A percentile compares a stretch with the other conserved stretches of the same genome.
These are phyloP conservation scores for Populus nigra DNA, from an alignment of 345 rosid genomes.

Conservation along the genomic window DNA sequence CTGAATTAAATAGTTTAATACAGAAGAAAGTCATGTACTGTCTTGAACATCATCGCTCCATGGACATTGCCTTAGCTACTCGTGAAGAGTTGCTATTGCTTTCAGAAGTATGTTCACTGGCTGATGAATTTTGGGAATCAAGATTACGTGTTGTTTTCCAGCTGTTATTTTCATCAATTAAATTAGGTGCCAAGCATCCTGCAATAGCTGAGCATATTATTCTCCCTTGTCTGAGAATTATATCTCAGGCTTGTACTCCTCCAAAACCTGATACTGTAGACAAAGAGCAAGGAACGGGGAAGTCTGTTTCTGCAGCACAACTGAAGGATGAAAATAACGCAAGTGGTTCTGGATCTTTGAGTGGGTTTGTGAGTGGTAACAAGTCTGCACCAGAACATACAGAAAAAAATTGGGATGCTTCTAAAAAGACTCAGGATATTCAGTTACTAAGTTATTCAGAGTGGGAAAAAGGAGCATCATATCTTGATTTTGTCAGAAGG, in stretches of 20 bases:
- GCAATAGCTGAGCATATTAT: conserved; percentile 94
- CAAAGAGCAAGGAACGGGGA: conserved; percentile 60
- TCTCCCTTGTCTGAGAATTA: conserved; percentile 93
- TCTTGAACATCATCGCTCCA: conserved; percentile 98
- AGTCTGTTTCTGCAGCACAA: conserved; percentile 47
- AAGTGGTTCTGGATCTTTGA: conserved; percentile 39
- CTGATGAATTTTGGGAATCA: conserved; percentile 98
- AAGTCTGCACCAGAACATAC: conserved; percentile 48
- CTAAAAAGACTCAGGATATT: conserved; percentile 70
- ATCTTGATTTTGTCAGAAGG: conserved; percentile 97
- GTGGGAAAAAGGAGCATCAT: conserved; percentile 97
- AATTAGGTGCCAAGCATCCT: conserved; percentile 97
- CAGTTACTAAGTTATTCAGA: conserved; percentile 87
- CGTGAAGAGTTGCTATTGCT: conserved; percentile 92
- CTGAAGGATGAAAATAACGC: conserved; percentile 61
- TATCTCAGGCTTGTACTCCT: conserved; percentile 95
- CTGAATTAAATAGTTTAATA: conserved; percentile 80
- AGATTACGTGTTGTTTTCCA: conserved; percentile 92
- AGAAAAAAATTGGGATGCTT: conserved; percentile 62
- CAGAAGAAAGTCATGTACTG: conserved; percentile 96
- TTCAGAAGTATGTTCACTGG: conserved; percentile 92
- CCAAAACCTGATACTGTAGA: conserved; percentile 90
- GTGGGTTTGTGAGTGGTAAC: conserved; percentile 32
- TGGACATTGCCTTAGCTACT: conserved; percentile 89
- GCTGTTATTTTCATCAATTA: conserved; percentile 87